These are phyloP conservation scores for Phylloboletellus chloephorus DNA, from an alignment of 1,284 basidiomycete species.

Conservation along the genomic window DNA sequence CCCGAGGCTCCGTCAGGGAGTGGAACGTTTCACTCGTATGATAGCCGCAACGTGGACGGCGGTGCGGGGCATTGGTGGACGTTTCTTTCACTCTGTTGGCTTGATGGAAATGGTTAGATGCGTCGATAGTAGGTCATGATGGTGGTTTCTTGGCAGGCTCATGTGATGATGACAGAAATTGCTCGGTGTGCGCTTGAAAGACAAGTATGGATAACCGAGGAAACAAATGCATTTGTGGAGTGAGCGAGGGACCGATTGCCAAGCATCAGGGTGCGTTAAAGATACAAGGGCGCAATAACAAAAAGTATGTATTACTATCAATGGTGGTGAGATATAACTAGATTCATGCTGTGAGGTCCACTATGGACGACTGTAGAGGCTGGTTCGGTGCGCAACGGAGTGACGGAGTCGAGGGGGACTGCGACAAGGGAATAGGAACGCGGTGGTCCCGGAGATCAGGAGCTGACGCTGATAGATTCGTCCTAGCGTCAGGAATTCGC, in stretches of 20 bases:
- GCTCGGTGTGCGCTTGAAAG: neutral
- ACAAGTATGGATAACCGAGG: neutral
- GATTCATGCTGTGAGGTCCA: constrained; percentile 18
- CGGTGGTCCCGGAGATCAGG: constrained; percentile 25
- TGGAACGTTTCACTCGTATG: constrained; percentile 15
- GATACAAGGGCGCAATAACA: constrained; percentile 25
- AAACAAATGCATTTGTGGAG: constrained; percentile 7
- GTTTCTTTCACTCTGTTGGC: constrained; percentile 8
- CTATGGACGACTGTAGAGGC: constrained; percentile 11
- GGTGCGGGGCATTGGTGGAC: constrained; percentile 17
- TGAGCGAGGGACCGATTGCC: no score
- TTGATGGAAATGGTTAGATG: constrained; percentile 11
- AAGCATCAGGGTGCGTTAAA: constrained; percentile 14
- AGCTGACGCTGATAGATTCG: constrained; percentile 22
- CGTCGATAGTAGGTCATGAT: constrained; percentile 13
- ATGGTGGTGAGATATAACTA: constrained; percentile 16
- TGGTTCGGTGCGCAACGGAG: constrained; percentile 10
- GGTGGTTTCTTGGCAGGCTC: constrained; percentile 10
- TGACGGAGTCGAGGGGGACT: constrained; percentile 10
- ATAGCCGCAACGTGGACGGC: constrained; percentile 17
- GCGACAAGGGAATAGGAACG: constrained; percentile 6
- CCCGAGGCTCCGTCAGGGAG: constrained; percentile 18
- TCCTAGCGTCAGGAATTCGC: constrained; percentile 9
- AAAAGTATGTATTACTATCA: constrained; percentile 12
- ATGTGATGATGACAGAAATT: constrained; percentile 8